Base-by-base conservation (phyloP, 2,329 filamentous ascomycete species). In the Trichoderma breve region DNA sequence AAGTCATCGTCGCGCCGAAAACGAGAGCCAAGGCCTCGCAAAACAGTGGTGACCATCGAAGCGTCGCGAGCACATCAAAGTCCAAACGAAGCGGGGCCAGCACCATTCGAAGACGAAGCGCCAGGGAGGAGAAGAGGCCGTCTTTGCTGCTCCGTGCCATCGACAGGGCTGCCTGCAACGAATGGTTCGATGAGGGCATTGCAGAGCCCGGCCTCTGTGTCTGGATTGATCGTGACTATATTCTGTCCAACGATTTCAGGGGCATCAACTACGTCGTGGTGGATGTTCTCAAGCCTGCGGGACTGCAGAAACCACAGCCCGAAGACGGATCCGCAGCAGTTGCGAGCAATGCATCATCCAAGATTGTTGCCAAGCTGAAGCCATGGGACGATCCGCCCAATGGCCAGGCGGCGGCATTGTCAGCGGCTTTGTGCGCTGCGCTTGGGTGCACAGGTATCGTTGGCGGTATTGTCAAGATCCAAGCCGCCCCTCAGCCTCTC, bases 1-100 rank as follows among this genome's bases (percentile, higher is more conserved):
- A 99, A 82, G 95, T 99, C 64, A 97, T 98, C 75, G 96, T 99
- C 73, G 96, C 96, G 4, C 96, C 96, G 1, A 99, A 99, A 83
- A 92, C 91, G 30, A 89, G 95, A 70, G 87, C 92, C 55, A 94
- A 93, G 80, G 83, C 87, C 39, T 85, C 89, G 4, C 88, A 91
- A 71, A 87, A 83, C 72, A 88, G 85, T n/a, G 89, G 90, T 47
- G 94, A 97, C 76, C 94, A 88, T 78, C 87, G 92, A 72, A 98
- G 95, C 79, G 92, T 95, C 9, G 88, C 91, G 0, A 94, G 93
- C 76, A 92, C 91, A 2, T 93, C 93, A 58, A 91, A 91, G 75
- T 94, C 91, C 77, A 95, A 93, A 78, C 88, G 91, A 9, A 92
- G 92, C 80, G 96, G 92, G 76, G 86, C 90, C 24, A 97, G 94